A percentile compares a stretch with the other conserved stretches of the same genome.
phyloP scores from a whole-genome alignment of 768 basidiomycete species.

The Termitomyces sp. region DNA sequence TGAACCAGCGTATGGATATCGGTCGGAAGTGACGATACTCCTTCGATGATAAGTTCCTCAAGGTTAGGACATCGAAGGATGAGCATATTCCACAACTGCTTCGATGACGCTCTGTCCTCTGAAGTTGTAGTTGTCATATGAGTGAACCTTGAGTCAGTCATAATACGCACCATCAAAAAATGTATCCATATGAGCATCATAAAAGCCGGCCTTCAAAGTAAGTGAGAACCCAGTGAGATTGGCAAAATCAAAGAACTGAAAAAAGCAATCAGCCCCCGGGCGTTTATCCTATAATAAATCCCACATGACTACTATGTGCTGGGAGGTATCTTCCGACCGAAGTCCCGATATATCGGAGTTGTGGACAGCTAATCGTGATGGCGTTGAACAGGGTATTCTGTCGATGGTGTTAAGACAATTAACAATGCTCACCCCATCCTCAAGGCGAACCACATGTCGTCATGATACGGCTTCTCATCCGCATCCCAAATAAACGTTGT shows the following conservation, averaged over 20 bases:
- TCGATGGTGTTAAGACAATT: background rate
- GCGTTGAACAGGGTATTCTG: background rate
- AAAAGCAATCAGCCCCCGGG: constrained; percentile 1
- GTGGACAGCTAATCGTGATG: constrained; percentile 48
- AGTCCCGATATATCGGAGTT: constrained; percentile 53
- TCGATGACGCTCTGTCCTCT: constrained; percentile 48
- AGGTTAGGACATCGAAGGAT: constrained; percentile 57
- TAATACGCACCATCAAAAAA: constrained; percentile 46
- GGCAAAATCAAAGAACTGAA: constrained; percentile 63
- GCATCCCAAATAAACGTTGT: constrained; percentile 67
- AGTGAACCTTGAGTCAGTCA: background rate
- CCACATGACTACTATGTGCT: constrained; percentile 52
- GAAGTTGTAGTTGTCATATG: background rate
- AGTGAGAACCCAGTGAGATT: constrained; percentile 59
- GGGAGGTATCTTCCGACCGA: constrained; percentile 60
- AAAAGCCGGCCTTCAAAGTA: constrained; percentile 55
- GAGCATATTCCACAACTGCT: constrained; percentile 67
- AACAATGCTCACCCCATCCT: constrained; percentile 46
- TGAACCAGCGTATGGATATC: constrained; percentile 50
- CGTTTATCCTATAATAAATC: constrained; percentile 7
- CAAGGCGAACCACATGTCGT: constrained; percentile 77
- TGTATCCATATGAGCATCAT: constrained; percentile 50
- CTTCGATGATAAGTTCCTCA: constrained; percentile 56
- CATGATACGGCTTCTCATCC: constrained; percentile 58
- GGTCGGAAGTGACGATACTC: constrained; percentile 45